These are phyloP conservation scores for Rhodosporidiobolus sp. DNA, from an alignment of 768 basidiomycete genomes.

Conservation along the genomic window DNA sequence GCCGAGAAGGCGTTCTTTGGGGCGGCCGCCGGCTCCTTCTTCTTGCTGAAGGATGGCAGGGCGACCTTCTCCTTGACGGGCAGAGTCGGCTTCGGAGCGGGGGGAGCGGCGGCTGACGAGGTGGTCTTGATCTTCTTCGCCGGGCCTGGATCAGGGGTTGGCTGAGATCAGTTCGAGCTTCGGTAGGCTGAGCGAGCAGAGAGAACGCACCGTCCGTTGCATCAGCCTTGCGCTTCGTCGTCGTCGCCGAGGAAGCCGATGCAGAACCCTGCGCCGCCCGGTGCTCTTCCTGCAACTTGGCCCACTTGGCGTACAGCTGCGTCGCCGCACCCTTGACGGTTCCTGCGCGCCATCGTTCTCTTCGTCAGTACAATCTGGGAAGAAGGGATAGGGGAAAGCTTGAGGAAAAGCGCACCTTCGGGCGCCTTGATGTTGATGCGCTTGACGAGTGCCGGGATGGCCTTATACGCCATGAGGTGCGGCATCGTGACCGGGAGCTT, in stretches of 20 bases:
- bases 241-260: not conserved
- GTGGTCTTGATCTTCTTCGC: conserved; percentile 24
- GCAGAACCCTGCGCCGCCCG: not conserved
- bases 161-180: not conserved
- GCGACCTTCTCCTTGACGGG: not conserved
- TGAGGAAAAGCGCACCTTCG: conserved; percentile 16
- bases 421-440: conserved; percentile 1
- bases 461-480: not conserved
- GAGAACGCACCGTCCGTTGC: not conserved
- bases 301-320: conserved; percentile 17
- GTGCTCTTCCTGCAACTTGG: conserved; percentile 8
- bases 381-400: not conserved
- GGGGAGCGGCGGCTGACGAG: not conserved
- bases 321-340: conserved; percentile 18
- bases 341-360: not conserved
- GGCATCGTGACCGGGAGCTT: conserved; percentile 17
- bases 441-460: not conserved
- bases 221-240: conserved; percentile 17
- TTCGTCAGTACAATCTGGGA: not conserved
- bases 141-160: not conserved
- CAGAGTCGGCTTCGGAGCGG: not conserved
- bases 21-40: not conserved
- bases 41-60: conserved; percentile 14
- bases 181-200: not conserved
- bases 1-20: not conserved